A percentile compares a stretch with the other conserved stretches of the same genome.
Evolutionary conservation across 257 asterid species (phyloP).

Genomic region (Osmanthus fragrans): DNA sequence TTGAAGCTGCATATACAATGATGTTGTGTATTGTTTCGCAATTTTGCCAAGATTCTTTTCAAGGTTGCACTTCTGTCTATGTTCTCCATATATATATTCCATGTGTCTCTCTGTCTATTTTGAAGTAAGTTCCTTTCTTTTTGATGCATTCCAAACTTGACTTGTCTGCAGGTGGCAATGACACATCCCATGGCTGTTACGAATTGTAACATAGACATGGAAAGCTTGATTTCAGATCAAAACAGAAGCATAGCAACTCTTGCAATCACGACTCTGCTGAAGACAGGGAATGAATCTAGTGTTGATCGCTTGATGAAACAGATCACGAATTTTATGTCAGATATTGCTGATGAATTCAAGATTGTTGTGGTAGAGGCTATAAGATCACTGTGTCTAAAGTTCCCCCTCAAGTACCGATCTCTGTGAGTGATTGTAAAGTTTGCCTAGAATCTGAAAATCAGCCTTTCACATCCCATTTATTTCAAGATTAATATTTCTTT

Average conservation of each 20-base stretch:
- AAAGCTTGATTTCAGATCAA: slow-evolving; percentile 91
- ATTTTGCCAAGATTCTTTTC: slow-evolving; percentile 1
- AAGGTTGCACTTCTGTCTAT: not conserved
- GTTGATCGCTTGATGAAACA: slow-evolving; percentile 94
- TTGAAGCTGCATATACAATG: not conserved
- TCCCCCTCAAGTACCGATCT: slow-evolving; percentile 90
- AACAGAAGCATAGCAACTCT: slow-evolving; percentile 92
- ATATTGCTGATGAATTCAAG: slow-evolving; percentile 94
- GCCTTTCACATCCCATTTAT: slow-evolving; percentile 18
- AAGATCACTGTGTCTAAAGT: slow-evolving; percentile 86
- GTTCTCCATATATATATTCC: slow-evolving; percentile 10
- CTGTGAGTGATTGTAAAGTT: slow-evolving; percentile 58
- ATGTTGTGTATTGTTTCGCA: not conserved
- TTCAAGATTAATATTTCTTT: slow-evolving; percentile 1
- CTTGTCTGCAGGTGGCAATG: slow-evolving; percentile 79
- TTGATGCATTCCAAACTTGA: slow-evolving; percentile 9
- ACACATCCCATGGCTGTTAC: slow-evolving; percentile 91
- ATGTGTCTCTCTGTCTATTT: not conserved
- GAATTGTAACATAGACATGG: slow-evolving; percentile 91
- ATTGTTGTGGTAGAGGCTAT: slow-evolving; percentile 96
- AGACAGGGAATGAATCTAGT: slow-evolving; percentile 93
- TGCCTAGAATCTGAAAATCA: slow-evolving; percentile 14
- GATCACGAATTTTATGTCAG: slow-evolving; percentile 91
- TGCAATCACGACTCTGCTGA: slow-evolving; percentile 87
- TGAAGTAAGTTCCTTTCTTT: slow-evolving; percentile 1